Base-by-base conservation (phyloP, 257 asterid genomes). In the Phtheirospermum japonicum region DNA sequence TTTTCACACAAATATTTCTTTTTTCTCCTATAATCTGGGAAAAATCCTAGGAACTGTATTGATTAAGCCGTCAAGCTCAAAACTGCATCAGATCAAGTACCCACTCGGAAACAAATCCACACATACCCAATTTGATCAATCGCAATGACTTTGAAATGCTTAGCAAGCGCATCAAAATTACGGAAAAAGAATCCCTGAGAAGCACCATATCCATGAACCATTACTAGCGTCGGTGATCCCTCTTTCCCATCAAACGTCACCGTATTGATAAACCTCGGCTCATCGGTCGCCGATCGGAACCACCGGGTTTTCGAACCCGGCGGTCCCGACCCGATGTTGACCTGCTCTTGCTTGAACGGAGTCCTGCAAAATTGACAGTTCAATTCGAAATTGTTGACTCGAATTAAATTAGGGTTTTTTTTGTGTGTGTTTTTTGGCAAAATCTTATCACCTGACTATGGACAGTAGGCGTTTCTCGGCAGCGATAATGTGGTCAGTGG, bases 381-480 rank as follows among this genome's bases (percentile, higher is more conserved):
- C 16, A 26, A 32, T 64, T 11, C 4, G 32, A 23, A 37, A 11
- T 1, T 16, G 7, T 12, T 51, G 26, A 43, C n/a, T 6, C 42
- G 5, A 42, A 32, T 45, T 6, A 31, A 32, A 30, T 32, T 63
- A 32, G 46, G 50, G 23, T 0, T n/a, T 20, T 4, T 32, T 13
- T 4, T 0, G 11, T 8, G 1, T 13, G 12, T 6, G 6, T 9
- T 33, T 14, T 4, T 10, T 12, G 14, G 11, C 42, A 36, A 36
- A 36, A 6, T 36, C 42, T 6, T 1, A 36, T 65, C 65, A 73
- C 78, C 55, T 67, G 73, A 73, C 74, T 9, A 84, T 45, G 40
- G 93, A 84, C 45, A 87, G 93, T 26, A 87, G 93, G 39, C 93
- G 93, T 26, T 80, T 82, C 53, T 87, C 95, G 23, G 95, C 78